Conservation (phyloP, 2,329 filamentous ascomycete genomes). For the Aspergillus terreus region DNA sequence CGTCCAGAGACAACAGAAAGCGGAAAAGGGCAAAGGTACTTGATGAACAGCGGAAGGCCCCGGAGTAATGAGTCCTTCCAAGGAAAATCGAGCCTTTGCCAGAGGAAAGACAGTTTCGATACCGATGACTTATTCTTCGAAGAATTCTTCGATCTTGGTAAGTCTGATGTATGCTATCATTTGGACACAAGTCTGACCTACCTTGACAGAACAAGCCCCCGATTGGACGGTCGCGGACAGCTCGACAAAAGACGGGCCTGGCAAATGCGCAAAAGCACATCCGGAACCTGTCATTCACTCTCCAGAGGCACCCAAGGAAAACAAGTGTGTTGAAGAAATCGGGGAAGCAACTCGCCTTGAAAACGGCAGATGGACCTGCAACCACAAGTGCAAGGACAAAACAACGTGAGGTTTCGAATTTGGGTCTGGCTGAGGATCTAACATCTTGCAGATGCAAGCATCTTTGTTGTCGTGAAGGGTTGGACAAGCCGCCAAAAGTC, state of each 20-base stretch:
- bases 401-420: slow-evolving; percentile 33
- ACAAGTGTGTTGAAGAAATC: slow-evolving; percentile 8
- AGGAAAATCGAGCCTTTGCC: slow-evolving; percentile 5
- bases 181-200: neutral
- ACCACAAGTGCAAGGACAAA: slow-evolving; percentile 65
- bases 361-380: slow-evolving; percentile 72
- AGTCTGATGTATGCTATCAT: neutral
- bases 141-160: slow-evolving; percentile 47
- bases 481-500: slow-evolving; percentile 59
- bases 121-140: slow-evolving; percentile 52
- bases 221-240: slow-evolving; percentile 15
- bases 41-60: slow-evolving; percentile 13
- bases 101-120: slow-evolving; percentile 48
- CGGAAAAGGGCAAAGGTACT: slow-evolving; percentile 15
- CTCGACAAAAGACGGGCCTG: neutral
- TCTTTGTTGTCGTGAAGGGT: slow-evolving; percentile 66
- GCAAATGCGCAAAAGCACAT: neutral
- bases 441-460: slow-evolving; percentile 59
- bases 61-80: slow-evolving; percentile 18
- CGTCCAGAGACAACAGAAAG: slow-evolving; percentile 1
- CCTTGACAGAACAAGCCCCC: slow-evolving; percentile 12
- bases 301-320: neutral
- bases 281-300: neutral
- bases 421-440: slow-evolving; percentile 8
- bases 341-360: slow-evolving; percentile 51